Evolutionary conservation across 331 rosid genomes (phyloP), one percentile per base, ranked within the genome.

Genomic region (Stylosanthes scabra): DNA sequence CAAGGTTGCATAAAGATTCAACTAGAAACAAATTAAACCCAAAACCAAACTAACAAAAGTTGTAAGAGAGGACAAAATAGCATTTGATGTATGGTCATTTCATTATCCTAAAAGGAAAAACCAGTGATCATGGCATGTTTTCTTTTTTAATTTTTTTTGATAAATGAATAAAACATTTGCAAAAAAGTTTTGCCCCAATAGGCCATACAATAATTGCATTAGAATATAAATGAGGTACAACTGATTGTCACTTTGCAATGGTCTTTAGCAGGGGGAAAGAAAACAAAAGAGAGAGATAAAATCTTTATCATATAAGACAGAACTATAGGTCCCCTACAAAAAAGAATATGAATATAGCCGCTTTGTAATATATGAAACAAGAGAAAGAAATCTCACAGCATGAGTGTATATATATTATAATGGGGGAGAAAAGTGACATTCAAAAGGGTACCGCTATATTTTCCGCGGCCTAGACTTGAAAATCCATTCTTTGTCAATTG

Each of bases 401-500:
- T 8, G 56, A 55, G 58, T 60, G 58, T 60, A 68, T 66, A 69
- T 66, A 69, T 16, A 59, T n/a, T 44, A 56, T 11, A 69, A 61
- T 11, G 66, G 55, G 46, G 64, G 56, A 45, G 27, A 71, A 9
- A 67, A 63, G 60, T 44, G 71, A 69, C 46, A 79, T 13, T 72
- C 75, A 60, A 56, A 61, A 63, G 49, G 13, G 28, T 89, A 94
- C 99, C 99, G 68, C 96, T 94, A 63, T 85, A 94, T 79, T 94
- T 94, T 70, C 93, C 96, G 80, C 83, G 92, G 61, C 89, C 88
- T 81, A 87, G 74, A 78, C 87, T 86, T 64, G 96, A 89, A 83
- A 91, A 85, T 34, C 61, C 97, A 81, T 89, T 91, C 81, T 91
- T 93, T 40, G 89, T 85, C 81, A 93, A 77, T 83, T 88, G 97